A percentile compares a stretch with the other conserved stretches of the same genome.
These are phyloP conservation scores for Pestalotiopsis sp. DNA, from an alignment of 2,329 filamentous ascomycete genomes.

Conservation along the genomic window DNA sequence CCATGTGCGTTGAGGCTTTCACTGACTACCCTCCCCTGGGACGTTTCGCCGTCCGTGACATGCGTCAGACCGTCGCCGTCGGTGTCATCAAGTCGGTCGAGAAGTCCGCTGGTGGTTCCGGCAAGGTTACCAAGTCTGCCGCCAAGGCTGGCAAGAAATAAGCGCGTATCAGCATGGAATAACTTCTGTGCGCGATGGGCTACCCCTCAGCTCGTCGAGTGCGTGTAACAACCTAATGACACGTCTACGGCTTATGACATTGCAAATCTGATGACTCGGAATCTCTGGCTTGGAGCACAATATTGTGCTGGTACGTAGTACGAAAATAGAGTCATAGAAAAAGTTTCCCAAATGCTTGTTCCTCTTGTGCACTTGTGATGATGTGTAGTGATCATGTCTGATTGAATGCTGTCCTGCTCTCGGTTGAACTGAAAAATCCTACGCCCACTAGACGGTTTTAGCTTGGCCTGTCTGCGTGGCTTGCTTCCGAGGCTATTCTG, in stretches of 20 bases:
- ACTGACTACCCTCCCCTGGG: constrained; percentile 99
- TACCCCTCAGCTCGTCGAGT: constrained; percentile 9
- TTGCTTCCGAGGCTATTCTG: too few species aligned
- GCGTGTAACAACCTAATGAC: constrained; percentile 20
- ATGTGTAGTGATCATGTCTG: neutral
- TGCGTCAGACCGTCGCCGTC: constrained; percentile 88
- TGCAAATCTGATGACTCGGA: constrained; percentile 45
- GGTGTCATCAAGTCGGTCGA: constrained; percentile 92
- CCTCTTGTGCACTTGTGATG: too few species aligned
- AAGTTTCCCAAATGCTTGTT: constrained; percentile 3
- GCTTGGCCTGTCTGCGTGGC: too few species aligned
- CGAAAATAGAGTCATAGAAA: constrained; percentile 47
- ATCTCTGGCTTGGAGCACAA: constrained; percentile 43
- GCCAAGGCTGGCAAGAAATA: constrained; percentile 79
- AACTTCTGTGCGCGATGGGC: constrained; percentile 11
- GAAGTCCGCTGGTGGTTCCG: constrained; percentile 59
- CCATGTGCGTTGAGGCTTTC: constrained; percentile 99
- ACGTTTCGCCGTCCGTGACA: constrained; percentile 99
- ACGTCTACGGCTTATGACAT: constrained; percentile 31
- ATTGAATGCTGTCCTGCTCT: too few species aligned
- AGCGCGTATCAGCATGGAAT: constrained; percentile 35
- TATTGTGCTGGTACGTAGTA: constrained; percentile 45
- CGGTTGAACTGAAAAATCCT: too few species aligned
- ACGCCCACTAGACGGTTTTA: too few species aligned
- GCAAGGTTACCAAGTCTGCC: constrained; percentile 74